Percentiles rank a stretch among this genome's conserved stretches.
Evolutionary conservation across 2,329 filamentous ascomycete genomes (phyloP).

Genomic region (Colletotrichum truncatum): DNA sequence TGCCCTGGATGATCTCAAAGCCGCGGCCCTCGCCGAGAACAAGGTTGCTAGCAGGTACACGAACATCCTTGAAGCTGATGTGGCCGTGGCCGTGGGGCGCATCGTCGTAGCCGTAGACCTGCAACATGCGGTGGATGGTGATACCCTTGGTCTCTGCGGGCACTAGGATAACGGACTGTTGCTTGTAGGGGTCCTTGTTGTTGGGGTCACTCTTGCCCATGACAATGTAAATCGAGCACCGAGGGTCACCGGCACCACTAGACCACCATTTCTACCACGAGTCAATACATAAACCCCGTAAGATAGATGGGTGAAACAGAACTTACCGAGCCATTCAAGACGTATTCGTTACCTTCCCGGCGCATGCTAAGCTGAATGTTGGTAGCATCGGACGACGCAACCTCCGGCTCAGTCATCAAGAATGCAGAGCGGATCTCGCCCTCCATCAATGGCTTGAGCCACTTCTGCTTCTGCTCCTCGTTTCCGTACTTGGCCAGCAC

Average conservation of each 20-base stretch:
- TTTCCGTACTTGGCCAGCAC: slow-evolving; percentile 92
- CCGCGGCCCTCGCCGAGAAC: slow-evolving; percentile 93
- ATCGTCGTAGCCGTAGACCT: slow-evolving; percentile 95
- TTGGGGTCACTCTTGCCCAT: slow-evolving; percentile 91
- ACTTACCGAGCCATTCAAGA: slow-evolving; percentile 84
- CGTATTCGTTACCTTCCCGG: slow-evolving; percentile 86
- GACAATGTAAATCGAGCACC: slow-evolving; percentile 93
- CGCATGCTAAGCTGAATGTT: slow-evolving; percentile 89
- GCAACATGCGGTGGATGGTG: slow-evolving; percentile 93
- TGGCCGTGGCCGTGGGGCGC: slow-evolving; percentile 98
- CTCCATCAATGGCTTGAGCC: slow-evolving; percentile 83
- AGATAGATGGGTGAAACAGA: too few species aligned
- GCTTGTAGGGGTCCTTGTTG: slow-evolving; percentile 82
- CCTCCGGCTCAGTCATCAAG: slow-evolving; percentile 91
- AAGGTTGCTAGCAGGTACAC: slow-evolving; percentile 84
- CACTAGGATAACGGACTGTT: slow-evolving; percentile 94
- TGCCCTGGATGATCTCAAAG: slow-evolving; percentile 98
- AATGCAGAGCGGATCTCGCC: slow-evolving; percentile 91
- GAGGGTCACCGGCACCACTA: slow-evolving; percentile 90
- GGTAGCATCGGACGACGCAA: slow-evolving; percentile 89
- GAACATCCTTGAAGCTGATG: slow-evolving; percentile 87
- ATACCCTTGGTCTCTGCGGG: slow-evolving; percentile 84
- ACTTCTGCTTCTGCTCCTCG: slow-evolving; percentile 83
- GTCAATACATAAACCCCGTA: background rate
- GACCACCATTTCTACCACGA: slow-evolving; percentile 95